Percentiles rank a stretch among this genome's conserved stretches.
Conservation (phyloP, 805 yeast species). For the Suhomyces vadensis region DNA sequence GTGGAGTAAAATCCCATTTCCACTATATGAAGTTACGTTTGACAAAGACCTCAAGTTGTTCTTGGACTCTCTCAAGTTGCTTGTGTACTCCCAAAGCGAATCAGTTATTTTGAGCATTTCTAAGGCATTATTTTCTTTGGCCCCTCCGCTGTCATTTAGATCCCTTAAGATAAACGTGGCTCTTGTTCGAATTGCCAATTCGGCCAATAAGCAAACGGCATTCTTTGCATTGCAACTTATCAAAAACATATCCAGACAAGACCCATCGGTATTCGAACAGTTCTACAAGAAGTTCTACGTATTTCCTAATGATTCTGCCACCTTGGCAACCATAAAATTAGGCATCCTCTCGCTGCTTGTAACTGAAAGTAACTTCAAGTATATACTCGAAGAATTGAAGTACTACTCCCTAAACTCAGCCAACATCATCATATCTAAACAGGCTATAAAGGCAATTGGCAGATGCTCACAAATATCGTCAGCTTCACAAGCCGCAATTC, state of each 20-base stretch:
- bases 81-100: constrained; percentile 55
- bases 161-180: constrained; percentile 51
- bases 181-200: constrained; percentile 46
- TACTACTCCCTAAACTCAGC: constrained; percentile 45
- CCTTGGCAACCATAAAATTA: constrained; percentile 55
- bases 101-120: constrained; percentile 63
- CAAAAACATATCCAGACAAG: constrained; percentile 33
- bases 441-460: constrained; percentile 64
- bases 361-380: constrained; percentile 50
- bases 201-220: constrained; percentile 20
- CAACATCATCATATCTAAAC: constrained; percentile 28
- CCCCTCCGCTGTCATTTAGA: constrained; percentile 54
- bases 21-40: constrained; percentile 37
- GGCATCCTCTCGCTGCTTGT: constrained; percentile 61
- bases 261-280: constrained; percentile 31
- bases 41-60: constrained; percentile 62
- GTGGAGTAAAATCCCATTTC: constrained; percentile 22
- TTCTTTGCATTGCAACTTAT: constrained; percentile 49
- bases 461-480: constrained; percentile 51
- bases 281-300: constrained; percentile 54
- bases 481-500: constrained; percentile 40
- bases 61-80: constrained; percentile 44
- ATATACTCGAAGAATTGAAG: constrained; percentile 62
- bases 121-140: constrained; percentile 56
- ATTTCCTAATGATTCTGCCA: constrained; percentile 51